Conservation (phyloP, 2,329 filamentous ascomycete species). For the Ophiostoma triangulosporum region DNA sequence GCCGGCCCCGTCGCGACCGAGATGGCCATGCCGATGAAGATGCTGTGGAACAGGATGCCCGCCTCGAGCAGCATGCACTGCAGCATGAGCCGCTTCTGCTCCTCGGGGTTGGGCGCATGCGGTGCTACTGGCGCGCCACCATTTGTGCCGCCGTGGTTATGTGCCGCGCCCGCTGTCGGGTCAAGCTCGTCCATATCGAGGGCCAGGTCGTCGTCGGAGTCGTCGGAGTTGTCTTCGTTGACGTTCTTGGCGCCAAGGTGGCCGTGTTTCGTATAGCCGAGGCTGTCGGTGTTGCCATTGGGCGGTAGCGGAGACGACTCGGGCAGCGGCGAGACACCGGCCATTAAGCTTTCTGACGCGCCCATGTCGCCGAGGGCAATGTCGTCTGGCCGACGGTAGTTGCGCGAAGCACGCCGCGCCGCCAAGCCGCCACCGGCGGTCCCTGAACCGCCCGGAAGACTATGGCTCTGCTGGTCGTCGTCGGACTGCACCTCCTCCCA, state of each 20-base stretch:
- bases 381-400: constrained; percentile 29
- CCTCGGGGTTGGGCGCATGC: constrained; percentile 30
- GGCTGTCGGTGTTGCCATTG: constrained; percentile 12
- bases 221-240: constrained; percentile 21
- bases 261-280: constrained; percentile 16
- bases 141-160: not conserved
- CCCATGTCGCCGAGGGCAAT: constrained; percentile 40
- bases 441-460: not conserved
- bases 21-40: constrained; percentile 80
- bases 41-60: constrained; percentile 63
- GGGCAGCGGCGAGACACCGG: constrained; percentile 44
- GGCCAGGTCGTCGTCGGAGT: constrained; percentile 41
- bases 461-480: constrained; percentile 16
- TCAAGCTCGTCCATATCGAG: constrained; percentile 49
- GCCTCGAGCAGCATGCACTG: constrained; percentile 72
- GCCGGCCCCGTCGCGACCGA: constrained; percentile 68
- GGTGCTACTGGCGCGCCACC: constrained; percentile 16
- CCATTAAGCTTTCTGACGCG: constrained; percentile 40
- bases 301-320: constrained; percentile 31
- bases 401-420: constrained; percentile 22
- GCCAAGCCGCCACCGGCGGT: constrained; percentile 21
- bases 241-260: constrained; percentile 11
- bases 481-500: constrained; percentile 35
- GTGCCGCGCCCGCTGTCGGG: constrained; percentile 8
- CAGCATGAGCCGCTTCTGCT: constrained; percentile 53